phyloP scores from a whole-genome alignment of 345 rosid genomes.

The Trapa incisa region DNA sequence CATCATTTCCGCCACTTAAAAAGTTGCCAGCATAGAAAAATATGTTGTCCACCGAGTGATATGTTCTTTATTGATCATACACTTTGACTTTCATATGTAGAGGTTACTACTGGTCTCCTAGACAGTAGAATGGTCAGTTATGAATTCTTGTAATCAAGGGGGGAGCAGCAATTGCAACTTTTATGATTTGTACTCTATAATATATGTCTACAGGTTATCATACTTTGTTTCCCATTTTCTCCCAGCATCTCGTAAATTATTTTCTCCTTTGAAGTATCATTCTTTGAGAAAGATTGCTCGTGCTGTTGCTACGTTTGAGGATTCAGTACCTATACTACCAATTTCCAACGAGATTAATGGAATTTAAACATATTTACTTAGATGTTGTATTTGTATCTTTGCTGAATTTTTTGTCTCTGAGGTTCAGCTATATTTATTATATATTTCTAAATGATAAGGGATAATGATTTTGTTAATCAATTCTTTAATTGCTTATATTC shows the following conservation, averaged over 20 bases:
- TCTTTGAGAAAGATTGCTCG: background rate
- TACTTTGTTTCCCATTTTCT: background rate
- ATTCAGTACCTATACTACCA: background rate
- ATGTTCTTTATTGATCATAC: background rate
- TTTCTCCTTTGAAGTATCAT: background rate
- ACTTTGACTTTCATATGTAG: background rate
- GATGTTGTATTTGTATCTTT: background rate
- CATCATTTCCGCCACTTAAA: background rate
- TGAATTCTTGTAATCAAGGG: background rate
- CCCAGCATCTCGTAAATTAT: background rate
- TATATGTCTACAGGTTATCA: background rate
- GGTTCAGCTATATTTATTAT: background rate
- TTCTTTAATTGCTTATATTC: constrained; percentile 7
- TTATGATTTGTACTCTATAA: background rate
- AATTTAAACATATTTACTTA: background rate
- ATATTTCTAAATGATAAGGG: background rate
- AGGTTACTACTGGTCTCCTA: background rate
- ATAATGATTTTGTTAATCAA: background rate
- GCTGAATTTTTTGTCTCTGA: background rate
- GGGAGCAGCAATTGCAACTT: background rate
- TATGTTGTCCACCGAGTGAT: too few species aligned
- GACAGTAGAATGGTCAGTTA: background rate
- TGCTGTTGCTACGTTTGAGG: background rate
- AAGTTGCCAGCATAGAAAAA: background rate
- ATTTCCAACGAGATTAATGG: background rate